Base-by-base conservation (phyloP, 108 stramenopile species). In the Aurantiochytrium sp. region DNA sequence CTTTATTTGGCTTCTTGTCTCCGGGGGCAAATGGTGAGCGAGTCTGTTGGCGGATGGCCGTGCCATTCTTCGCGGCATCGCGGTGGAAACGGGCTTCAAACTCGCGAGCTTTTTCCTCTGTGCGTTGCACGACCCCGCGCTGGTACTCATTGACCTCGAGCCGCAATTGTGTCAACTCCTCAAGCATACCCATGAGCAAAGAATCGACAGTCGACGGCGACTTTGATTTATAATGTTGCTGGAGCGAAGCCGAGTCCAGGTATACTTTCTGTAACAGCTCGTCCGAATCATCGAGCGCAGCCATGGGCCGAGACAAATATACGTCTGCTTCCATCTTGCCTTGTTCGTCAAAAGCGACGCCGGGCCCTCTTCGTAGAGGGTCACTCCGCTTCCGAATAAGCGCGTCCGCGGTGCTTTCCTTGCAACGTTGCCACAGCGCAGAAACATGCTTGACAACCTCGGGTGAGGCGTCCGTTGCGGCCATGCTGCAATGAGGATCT, bases 61-160 rank as follows among this genome's bases (percentile, higher is more conserved):
- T 57, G 55, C 55, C 16, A 0, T 57, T 16, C 14, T 14, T 8
- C 8, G 14, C 55, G 16, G 55, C 55, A 8, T 57, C 55, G 55
- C 55, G 55, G 14, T 57, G 8, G 64, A 69, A 69, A 8, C 42
- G 14, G 14, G 6, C 76, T 45, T 83, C 4, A 35, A 83, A 83
- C 23, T 83, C 76, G 19, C 45, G 51, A 12, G 51, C 76, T 45
- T 83, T 83, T 3, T 83, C 76, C 51, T 83, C 23, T 12, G 76
- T 83, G 18, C 76, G 45, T 45, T 83, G 76, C 0, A 83, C 51
- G 28, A 83, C 49, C 12, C 76, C 76, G 51, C 76, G 76, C 51
- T 83, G 76, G 51, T 83, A 83, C 76, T 83, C 76, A 23, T 83
- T 83, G 16, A 83, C 5, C 3, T 83, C 76, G 51, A 83, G 45